Evolutionary conservation across 2,329 filamentous ascomycete species (phyloP).

Genomic region (Penicillium sp.): DNA sequence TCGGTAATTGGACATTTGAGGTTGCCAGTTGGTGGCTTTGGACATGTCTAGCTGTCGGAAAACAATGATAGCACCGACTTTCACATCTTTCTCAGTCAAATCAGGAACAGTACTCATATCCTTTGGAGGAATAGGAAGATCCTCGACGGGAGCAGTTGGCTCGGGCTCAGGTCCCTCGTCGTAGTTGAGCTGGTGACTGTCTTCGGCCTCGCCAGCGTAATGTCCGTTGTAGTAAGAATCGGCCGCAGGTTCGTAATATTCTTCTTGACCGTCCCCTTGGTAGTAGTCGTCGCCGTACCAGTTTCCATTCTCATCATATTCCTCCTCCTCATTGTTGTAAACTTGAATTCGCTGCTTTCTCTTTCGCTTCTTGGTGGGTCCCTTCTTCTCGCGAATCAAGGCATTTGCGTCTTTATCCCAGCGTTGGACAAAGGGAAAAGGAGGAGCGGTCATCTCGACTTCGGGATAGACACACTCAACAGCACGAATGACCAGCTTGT

Average conservation of each 20-base stretch:
- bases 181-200: constrained; percentile 38
- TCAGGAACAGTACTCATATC: constrained; percentile 65
- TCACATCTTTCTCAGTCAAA: constrained; percentile 34
- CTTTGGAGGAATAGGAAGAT: constrained; percentile 52
- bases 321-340: constrained; percentile 45
- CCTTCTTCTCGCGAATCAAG: constrained; percentile 43
- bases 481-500: constrained; percentile 72
- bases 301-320: constrained; percentile 39
- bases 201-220: constrained; percentile 16
- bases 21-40: constrained; percentile 50
- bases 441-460: constrained; percentile 70
- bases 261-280: constrained; percentile 12
- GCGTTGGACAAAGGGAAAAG: constrained; percentile 85
- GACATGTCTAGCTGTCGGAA: constrained; percentile 52
- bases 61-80: constrained; percentile 44
- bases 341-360: constrained; percentile 56
- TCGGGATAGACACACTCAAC: constrained; percentile 80
- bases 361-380: constrained; percentile 39
- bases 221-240: constrained; percentile 24
- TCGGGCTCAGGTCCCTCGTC: constrained; percentile 37
- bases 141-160: constrained; percentile 34
- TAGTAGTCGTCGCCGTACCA: constrained; percentile 37
- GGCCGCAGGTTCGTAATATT: background rate
- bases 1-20: constrained; percentile 54
- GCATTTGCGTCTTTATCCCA: constrained; percentile 77